Base-by-base conservation (phyloP, 208 protist species). In the Sergeia podlipaevii region DNA sequence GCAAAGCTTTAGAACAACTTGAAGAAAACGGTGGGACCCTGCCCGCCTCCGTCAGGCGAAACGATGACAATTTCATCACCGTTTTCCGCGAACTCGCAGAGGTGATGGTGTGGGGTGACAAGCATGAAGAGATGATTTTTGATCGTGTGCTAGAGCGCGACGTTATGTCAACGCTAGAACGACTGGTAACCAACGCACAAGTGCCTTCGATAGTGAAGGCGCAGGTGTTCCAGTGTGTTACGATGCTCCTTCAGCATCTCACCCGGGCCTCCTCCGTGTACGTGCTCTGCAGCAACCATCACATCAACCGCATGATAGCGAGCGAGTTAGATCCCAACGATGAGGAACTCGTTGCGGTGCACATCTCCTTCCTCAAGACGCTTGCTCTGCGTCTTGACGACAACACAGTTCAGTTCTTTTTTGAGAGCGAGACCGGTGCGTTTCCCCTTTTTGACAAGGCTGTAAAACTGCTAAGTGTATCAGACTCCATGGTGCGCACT, bases 391-490 rank as follows among this genome's bases (percentile, higher is more conserved):
- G 85, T 24, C 74, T 89, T n/a, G 86, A 83, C 47, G 53, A 71
- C 8, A 64, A 80, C 30, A 91, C 78, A 11, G 79, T 93, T 27
- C 85, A 93, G 38, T 85, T 92, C 41, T 96, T 96, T 64, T 91
- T 90, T 30, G 79, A 89, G 18, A 38, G 52, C 18, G 63, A 77
- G 29, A 68, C 57, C 23, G 43, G 52, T 8, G 59, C 65, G 5
- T 93, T 96, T 44, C 89, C 89, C 1, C 52, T 96, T 5, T 85
- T 89, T 62, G 70, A 78, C 50, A 71, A 74, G 7, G 81, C 85
- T 3, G 42, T 72, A 1, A 77, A 88, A 29, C 60, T 96, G 28
- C 50, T 93, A 3, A 67, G 60, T 23, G 28, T 49, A 0, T 45
- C 51, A 11, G 85, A 96, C 56, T 41, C 67, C 6, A 85, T 96